Percentiles rank a stretch among this genome's conserved stretches.
phyloP scores from a whole-genome alignment of 1,284 basidiomycete species.

The Cutaneotrichosporon cavernicola region DNA sequence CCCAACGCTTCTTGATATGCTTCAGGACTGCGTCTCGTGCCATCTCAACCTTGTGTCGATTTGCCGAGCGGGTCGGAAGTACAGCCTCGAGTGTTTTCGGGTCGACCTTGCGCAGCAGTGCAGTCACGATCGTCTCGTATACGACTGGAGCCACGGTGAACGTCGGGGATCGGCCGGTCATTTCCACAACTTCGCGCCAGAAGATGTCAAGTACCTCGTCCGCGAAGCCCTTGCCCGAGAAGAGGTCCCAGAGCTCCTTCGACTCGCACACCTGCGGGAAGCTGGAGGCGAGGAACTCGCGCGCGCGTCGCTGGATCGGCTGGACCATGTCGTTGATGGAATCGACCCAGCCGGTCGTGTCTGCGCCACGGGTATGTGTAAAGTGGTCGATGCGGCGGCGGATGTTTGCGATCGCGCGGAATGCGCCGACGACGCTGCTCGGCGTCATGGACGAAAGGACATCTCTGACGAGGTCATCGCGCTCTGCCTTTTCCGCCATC shows the following conservation, averaged over 20 bases:
- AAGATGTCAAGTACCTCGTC: constrained; percentile 68
- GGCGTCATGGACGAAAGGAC: constrained; percentile 66
- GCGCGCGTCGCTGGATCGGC: constrained; percentile 61
- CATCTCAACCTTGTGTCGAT: constrained; percentile 68
- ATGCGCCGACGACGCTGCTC: constrained; percentile 63
- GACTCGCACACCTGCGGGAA: constrained; percentile 64
- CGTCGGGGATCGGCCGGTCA: constrained; percentile 58
- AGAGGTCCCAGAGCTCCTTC: constrained; percentile 67
- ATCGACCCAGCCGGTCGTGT: constrained; percentile 68
- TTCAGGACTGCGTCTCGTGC: constrained; percentile 63
- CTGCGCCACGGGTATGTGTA: constrained; percentile 32
- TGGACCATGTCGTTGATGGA: constrained; percentile 64
- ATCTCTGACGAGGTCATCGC: constrained; percentile 68
- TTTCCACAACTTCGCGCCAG: constrained; percentile 63
- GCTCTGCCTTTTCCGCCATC: constrained; percentile 63
- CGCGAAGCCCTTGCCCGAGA: constrained; percentile 68
- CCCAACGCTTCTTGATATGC: constrained; percentile 63
- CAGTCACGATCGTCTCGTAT: constrained; percentile 73
- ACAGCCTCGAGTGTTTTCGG: constrained; percentile 62
- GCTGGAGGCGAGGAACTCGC: constrained; percentile 62
- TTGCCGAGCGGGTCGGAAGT: constrained; percentile 64
- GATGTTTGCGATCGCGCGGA: constrained; percentile 36
- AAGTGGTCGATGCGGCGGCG: constrained; percentile 39
- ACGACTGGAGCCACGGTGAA: constrained; percentile 62
- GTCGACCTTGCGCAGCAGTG: constrained; percentile 68